Evolutionary conservation across 805 yeast genomes (phyloP).

Genomic region (Tetrapisispora iriomotensis): DNA sequence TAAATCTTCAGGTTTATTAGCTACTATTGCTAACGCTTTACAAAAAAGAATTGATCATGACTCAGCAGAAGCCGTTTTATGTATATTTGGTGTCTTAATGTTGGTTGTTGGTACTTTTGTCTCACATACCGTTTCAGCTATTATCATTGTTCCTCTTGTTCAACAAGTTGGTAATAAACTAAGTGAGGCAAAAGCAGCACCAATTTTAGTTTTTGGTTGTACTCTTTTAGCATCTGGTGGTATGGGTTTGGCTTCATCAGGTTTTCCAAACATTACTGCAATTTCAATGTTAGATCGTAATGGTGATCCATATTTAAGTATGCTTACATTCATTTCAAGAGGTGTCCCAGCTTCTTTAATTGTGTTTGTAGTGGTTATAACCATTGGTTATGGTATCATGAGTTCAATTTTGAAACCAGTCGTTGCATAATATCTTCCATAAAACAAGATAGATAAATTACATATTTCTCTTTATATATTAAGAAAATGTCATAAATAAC

Average conservation of each 20-base stretch:
- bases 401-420: slow-evolving; percentile 23
- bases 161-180: slow-evolving; percentile 72
- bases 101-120: slow-evolving; percentile 88
- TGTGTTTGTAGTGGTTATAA: slow-evolving; percentile 60
- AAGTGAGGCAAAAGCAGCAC: slow-evolving; percentile 61
- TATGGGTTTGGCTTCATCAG: slow-evolving; percentile 95
- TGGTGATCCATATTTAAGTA: slow-evolving; percentile 81
- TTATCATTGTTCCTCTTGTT: slow-evolving; percentile 82
- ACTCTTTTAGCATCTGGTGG: slow-evolving; percentile 80
- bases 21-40: slow-evolving; percentile 63
- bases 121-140: slow-evolving; percentile 93
- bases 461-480: no score
- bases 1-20: slow-evolving; percentile 77
- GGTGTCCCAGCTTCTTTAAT: slow-evolving; percentile 84
- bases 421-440: not conserved
- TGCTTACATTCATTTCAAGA: slow-evolving; percentile 70
- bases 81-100: slow-evolving; percentile 76
- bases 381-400: slow-evolving; percentile 78
- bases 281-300: slow-evolving; percentile 87
- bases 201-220: slow-evolving; percentile 33
- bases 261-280: slow-evolving; percentile 98
- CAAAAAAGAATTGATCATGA: slow-evolving; percentile 57
- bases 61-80: slow-evolving; percentile 54
- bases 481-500: no score
- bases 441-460: no score